Evolutionary conservation across 208 protist species (phyloP).

Genomic region (Trypanosoma brucei): DNA sequence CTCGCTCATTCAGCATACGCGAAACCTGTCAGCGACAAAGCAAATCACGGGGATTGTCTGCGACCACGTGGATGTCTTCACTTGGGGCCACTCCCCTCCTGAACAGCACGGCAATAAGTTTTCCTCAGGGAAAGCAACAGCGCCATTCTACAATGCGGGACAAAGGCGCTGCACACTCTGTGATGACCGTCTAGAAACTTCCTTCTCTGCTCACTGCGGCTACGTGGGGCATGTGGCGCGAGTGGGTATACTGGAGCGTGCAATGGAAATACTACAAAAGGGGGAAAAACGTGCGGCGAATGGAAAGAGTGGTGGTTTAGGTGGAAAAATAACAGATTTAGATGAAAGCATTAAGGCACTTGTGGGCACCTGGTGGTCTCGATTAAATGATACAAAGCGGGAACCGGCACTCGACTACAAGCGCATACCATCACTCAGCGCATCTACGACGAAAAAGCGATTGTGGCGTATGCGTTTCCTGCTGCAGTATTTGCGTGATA

Average conservation of each 20-base stretch:
- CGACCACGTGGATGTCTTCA: constrained; percentile 14
- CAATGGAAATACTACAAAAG: constrained; percentile 29
- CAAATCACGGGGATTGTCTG: neutral
- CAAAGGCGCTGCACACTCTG: constrained; percentile 37
- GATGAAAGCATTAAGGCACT: constrained; percentile 21
- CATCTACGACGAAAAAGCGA: constrained; percentile 4
- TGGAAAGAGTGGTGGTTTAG: neutral
- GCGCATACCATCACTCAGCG: constrained; percentile 28
- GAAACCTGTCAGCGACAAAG: neutral
- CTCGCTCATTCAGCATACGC: neutral
- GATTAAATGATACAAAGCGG: constrained; percentile 21
- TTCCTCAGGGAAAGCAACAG: constrained; percentile 4
- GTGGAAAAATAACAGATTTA: neutral
- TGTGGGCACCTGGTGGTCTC: constrained; percentile 45
- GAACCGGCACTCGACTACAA: constrained; percentile 20
- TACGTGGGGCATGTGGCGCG: constrained; percentile 48
- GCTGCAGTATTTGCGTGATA: constrained; percentile 30
- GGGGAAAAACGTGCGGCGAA: neutral
- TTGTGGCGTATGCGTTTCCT: constrained; percentile 39
- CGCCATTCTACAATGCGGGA: constrained; percentile 33
- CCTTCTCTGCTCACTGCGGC: constrained; percentile 31
- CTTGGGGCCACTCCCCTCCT: constrained; percentile 11
- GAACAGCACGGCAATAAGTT: constrained; percentile 9
- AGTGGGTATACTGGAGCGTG: constrained; percentile 50
- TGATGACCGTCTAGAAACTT: constrained; percentile 22